phyloP scores from a whole-genome alignment of 257 asterid genomes.

The Marsdenia floribunda region DNA sequence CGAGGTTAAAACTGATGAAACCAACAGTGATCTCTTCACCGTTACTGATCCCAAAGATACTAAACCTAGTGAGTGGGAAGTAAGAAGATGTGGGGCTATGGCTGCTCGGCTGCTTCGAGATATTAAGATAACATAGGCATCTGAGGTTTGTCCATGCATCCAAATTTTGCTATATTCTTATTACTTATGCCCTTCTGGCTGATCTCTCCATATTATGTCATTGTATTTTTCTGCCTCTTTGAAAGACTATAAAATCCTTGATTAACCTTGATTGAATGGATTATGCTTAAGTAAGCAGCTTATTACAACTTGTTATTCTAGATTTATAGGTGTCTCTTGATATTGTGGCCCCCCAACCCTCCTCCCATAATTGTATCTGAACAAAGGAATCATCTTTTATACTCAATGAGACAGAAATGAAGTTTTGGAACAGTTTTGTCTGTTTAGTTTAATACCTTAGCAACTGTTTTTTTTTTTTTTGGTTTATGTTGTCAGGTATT shows the following conservation, averaged over 20 bases:
- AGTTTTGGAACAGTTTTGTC: too few relatives aligned
- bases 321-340: too few relatives aligned
- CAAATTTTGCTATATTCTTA: not conserved
- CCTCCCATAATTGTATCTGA: too few relatives aligned
- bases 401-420: too few relatives aligned
- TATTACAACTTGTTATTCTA: too few relatives aligned
- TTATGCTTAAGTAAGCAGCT: too few relatives aligned
- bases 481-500: too few relatives aligned
- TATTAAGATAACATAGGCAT: conserved; percentile 54
- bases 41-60: conserved; percentile 25
- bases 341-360: too few relatives aligned
- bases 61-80: conserved; percentile 76
- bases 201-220: not conserved
- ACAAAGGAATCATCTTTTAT: too few relatives aligned
- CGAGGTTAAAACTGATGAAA: conserved; percentile 19
- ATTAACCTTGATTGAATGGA: not conserved
- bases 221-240: not conserved
- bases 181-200: not conserved
- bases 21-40: conserved; percentile 18
- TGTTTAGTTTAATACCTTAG: too few relatives aligned
- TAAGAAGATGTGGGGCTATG: conserved; percentile 84
- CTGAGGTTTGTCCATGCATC: conserved; percentile 8
- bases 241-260: not conserved
- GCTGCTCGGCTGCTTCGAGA: conserved; percentile 94
- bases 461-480: too few relatives aligned